Base-by-base conservation (phyloP, 2,329 filamentous ascomycete species). In the Penicillium sp. region DNA sequence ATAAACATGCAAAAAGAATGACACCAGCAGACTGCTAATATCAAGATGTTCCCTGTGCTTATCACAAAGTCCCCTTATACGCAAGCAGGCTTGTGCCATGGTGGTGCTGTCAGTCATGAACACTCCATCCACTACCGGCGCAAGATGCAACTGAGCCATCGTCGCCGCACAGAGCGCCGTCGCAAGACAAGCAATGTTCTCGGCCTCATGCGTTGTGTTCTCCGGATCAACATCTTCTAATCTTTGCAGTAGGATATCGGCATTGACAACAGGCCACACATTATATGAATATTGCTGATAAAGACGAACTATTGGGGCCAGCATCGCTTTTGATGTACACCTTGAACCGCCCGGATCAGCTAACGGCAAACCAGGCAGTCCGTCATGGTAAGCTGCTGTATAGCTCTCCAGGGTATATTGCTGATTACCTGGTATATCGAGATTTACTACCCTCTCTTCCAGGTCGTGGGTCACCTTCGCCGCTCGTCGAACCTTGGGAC, bases 1-100 rank as follows among this genome's bases (percentile, higher is more conserved):
- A 46, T 69, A 68, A 3, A 71, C 68, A 59, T 70, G 68, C 48
- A 70, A 56, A 27, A 70, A 70, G 52, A 71, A 69, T 1, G 68
- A 69, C 15, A 61, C 58, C 26, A 71, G 55, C 4, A 67, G 48
- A 46, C 59, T 58, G 25, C 55, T 60, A 8, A 62, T 20, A 42
- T 69, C 60, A 3, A 62, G 55, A 49, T 65, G 41, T 25, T 64
- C 62, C 15, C 59, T 47, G 11, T 60, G 54, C 1, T 7, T 49
- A 1, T 57, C 31, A 23, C 49, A 59, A 31, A 56, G 49, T 7
- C 59, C 56, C 27, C 67, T 59, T n/a, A 67, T 55, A 20, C 52
- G 51, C n/a, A 70, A 56, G 43, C 66, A 69, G 11, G 61, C 55
- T 5, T 56, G 40, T 4, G 60, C 66, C 58, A 70, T 52, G 5